These are phyloP conservation scores for Sporobolus alterniflorus DNA, from an alignment of 202 grass and related monocot genomes.

Conservation along the genomic window DNA sequence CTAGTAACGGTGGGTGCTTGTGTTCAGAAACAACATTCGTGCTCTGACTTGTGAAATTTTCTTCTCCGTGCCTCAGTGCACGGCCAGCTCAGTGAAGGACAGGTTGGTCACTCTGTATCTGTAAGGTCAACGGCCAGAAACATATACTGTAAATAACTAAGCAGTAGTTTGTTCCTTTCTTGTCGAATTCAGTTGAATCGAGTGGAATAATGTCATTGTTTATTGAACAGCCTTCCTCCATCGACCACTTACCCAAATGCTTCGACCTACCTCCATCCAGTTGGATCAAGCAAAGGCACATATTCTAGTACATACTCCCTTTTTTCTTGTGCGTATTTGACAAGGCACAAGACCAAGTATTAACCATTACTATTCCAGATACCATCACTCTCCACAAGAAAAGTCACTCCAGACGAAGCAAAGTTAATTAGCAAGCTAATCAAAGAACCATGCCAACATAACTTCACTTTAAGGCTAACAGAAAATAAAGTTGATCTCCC, in stretches of 20 bases:
- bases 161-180: background rate
- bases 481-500: too few relatives aligned
- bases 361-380: too few relatives aligned
- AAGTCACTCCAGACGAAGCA: too few relatives aligned
- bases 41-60: conserved; percentile 5
- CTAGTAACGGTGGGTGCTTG: too few relatives aligned
- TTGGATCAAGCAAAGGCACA: conserved; percentile 8
- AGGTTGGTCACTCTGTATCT: background rate
- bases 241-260: conserved; percentile 30
- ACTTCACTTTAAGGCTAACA: too few relatives aligned
- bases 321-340: too few relatives aligned
- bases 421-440: too few relatives aligned
- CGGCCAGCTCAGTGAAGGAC: conserved; percentile 2
- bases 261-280: background rate
- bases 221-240: conserved; percentile 3
- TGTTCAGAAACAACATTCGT: background rate
- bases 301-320: background rate
- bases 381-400: too few relatives aligned
- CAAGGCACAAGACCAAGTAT: too few relatives aligned
- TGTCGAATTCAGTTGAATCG: background rate
- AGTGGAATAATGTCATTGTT: background rate
- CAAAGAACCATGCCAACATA: too few relatives aligned
- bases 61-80: background rate
- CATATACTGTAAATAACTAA: background rate
- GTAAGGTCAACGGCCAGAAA: conserved; percentile 31